Evolutionary conservation across 495 filamentous ascomycete genomes (phyloP).

Genomic region (Baudoinia panamericana): DNA sequence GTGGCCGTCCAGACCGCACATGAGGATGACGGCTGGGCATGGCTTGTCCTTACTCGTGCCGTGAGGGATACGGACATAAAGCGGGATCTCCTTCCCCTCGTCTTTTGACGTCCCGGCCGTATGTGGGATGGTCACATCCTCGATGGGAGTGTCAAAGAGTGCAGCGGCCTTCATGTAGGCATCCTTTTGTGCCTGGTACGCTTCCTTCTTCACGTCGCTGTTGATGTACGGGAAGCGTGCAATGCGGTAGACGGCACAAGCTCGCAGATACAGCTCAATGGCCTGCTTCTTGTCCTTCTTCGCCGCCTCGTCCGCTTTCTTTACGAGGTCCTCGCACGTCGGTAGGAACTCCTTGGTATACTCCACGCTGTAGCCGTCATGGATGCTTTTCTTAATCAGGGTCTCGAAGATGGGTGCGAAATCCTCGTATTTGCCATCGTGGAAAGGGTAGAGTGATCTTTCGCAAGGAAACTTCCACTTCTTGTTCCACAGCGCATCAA

Average conservation of each 20-base stretch:
- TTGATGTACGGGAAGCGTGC: slow-evolving; percentile 62
- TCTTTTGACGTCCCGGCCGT: slow-evolving; percentile 31
- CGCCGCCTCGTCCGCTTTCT: slow-evolving; percentile 34
- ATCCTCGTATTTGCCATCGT: slow-evolving; percentile 57
- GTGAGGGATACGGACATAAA: slow-evolving; percentile 47
- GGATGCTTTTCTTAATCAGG: slow-evolving; percentile 47
- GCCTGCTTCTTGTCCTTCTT: slow-evolving; percentile 33
- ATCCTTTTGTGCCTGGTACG: slow-evolving; percentile 54
- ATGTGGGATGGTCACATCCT: slow-evolving; percentile 47
- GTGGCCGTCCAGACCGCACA: slow-evolving; percentile 67
- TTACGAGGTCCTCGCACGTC: slow-evolving; percentile 38
- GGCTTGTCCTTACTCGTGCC: slow-evolving; percentile 29
- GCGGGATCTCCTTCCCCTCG: slow-evolving; percentile 44
- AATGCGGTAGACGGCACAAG: slow-evolving; percentile 57
- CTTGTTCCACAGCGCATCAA: slow-evolving; percentile 59
- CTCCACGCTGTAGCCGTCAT: slow-evolving; percentile 46
- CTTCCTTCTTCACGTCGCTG: slow-evolving; percentile 36
- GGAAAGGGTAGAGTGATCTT: slow-evolving; percentile 35
- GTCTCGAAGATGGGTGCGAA: slow-evolving; percentile 56
- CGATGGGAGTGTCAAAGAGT: slow-evolving; percentile 41
- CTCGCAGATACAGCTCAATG: slow-evolving; percentile 50
- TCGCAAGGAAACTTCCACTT: slow-evolving; percentile 52
- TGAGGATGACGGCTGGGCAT: slow-evolving; percentile 48
- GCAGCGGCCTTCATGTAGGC: slow-evolving; percentile 47
- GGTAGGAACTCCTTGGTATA: slow-evolving; percentile 54